These are phyloP conservation scores for Pisolithus tinctorius DNA, from an alignment of 768 basidiomycete genomes.

Conservation along the genomic window DNA sequence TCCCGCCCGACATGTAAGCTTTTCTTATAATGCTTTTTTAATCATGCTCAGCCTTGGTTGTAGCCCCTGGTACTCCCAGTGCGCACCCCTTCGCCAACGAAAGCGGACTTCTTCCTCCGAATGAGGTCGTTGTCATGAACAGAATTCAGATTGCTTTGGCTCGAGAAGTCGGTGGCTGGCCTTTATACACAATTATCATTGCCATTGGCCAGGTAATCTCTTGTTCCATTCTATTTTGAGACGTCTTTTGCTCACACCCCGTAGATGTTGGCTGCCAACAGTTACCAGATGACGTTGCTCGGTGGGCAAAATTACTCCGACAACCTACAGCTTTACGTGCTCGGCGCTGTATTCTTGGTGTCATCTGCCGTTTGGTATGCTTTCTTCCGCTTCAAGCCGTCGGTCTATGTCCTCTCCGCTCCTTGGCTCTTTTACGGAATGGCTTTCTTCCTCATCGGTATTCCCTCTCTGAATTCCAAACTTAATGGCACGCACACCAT, in stretches of 20 bases:
- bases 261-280: constrained; percentile 82
- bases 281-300: constrained; percentile 90
- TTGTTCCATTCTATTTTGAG: not conserved
- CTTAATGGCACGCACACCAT: constrained; percentile 58
- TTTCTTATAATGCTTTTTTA: constrained; percentile 3
- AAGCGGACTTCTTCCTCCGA: constrained; percentile 39
- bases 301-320: constrained; percentile 82
- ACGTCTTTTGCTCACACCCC: not conserved
- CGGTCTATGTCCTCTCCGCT: constrained; percentile 75
- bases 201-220: constrained; percentile 66
- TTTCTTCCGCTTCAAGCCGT: constrained; percentile 82
- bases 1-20: constrained; percentile 73
- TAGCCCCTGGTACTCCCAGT: constrained; percentile 41
- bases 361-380: constrained; percentile 87
- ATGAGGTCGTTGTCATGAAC: constrained; percentile 71
- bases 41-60: not conserved
- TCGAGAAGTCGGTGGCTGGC: constrained; percentile 79
- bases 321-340: constrained; percentile 78
- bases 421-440: constrained; percentile 91
- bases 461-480: constrained; percentile 65
- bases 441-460: constrained; percentile 86
- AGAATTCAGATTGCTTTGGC: constrained; percentile 79
- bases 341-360: constrained; percentile 83
- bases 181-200: constrained; percentile 85
- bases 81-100: constrained; percentile 40